Conservation (phyloP, 257 asterid species). For the Nicotiana paniculata region DNA sequence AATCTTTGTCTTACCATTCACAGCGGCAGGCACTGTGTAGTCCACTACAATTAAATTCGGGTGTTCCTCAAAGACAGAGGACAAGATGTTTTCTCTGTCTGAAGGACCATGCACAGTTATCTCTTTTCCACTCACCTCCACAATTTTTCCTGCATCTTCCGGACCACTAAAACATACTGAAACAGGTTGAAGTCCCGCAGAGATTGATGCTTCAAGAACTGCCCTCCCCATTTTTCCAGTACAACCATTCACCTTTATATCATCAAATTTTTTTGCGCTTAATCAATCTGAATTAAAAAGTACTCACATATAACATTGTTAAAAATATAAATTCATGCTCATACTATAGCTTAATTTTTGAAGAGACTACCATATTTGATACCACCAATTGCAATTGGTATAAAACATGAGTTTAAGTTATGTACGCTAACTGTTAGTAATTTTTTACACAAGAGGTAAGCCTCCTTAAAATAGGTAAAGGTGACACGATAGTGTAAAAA, state of each 20-base stretch:
- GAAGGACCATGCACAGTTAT: constrained; percentile 59
- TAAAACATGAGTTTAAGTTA: neutral
- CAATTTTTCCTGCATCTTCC: constrained; percentile 54
- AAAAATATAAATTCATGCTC: neutral
- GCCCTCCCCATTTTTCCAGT: constrained; percentile 93
- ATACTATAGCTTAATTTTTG: neutral
- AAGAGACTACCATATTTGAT: neutral
- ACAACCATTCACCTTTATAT: constrained; percentile 72
- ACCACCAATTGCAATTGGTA: neutral
- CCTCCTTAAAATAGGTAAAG: too few species aligned
- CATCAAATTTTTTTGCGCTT: neutral
- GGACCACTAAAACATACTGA: constrained; percentile 75
- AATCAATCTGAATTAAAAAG: neutral
- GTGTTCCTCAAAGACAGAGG: constrained; percentile 45
- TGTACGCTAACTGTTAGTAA: neutral
- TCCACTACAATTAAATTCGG: constrained; percentile 74
- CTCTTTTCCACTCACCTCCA: constrained; percentile 62
- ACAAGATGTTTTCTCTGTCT: constrained; percentile 49
- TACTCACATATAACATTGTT: neutral
- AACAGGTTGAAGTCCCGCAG: constrained; percentile 79
- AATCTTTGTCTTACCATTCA: constrained; percentile 49
- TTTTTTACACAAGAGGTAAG: too few species aligned
- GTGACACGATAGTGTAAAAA: too few species aligned
- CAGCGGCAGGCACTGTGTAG: constrained; percentile 78
- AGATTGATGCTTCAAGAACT: constrained; percentile 83